These are phyloP conservation scores for Ampelomyces quisqualis DNA, from an alignment of 2,329 filamentous ascomycete genomes.

Conservation along the genomic window DNA sequence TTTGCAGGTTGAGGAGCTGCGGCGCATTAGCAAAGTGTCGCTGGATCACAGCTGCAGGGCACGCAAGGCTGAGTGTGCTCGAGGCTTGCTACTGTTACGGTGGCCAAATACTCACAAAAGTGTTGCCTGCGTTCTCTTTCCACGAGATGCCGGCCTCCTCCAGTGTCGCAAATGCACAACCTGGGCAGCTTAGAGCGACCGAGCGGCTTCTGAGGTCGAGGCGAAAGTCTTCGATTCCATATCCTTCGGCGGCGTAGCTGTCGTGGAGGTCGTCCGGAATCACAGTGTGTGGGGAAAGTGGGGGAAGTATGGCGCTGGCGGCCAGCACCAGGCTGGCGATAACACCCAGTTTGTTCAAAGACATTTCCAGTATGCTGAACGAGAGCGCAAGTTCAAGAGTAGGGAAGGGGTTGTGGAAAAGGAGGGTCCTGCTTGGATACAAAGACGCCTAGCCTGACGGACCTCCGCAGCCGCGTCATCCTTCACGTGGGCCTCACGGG, in stretches of 20 bases:
- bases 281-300: constrained; percentile 39
- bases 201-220: too few species aligned
- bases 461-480: constrained; percentile 22
- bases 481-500: constrained; percentile 9
- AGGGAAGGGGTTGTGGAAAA: constrained; percentile 15
- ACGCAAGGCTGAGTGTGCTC: constrained; percentile 1
- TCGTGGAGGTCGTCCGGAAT: constrained; percentile 32
- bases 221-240: constrained; percentile 34
- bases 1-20: constrained; percentile 42
- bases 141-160: constrained; percentile 28
- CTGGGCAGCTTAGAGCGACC: background rate
- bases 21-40: constrained; percentile 17
- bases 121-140: constrained; percentile 36
- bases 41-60: constrained; percentile 1
- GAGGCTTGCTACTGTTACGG: constrained; percentile 1
- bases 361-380: constrained; percentile 33
- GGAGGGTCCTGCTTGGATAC: constrained; percentile 13
- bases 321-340: constrained; percentile 40
- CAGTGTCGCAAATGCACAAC: constrained; percentile 32
- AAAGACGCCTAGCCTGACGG: constrained; percentile 12
- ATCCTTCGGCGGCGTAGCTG: constrained; percentile 32
- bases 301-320: constrained; percentile 41
- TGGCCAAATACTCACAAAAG: constrained; percentile 32
- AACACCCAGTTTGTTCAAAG: constrained; percentile 35
- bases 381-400: too few species aligned